These are phyloP conservation scores for Fusarium nelsonii DNA, from an alignment of 2,329 filamentous ascomycete species.

Conservation along the genomic window DNA sequence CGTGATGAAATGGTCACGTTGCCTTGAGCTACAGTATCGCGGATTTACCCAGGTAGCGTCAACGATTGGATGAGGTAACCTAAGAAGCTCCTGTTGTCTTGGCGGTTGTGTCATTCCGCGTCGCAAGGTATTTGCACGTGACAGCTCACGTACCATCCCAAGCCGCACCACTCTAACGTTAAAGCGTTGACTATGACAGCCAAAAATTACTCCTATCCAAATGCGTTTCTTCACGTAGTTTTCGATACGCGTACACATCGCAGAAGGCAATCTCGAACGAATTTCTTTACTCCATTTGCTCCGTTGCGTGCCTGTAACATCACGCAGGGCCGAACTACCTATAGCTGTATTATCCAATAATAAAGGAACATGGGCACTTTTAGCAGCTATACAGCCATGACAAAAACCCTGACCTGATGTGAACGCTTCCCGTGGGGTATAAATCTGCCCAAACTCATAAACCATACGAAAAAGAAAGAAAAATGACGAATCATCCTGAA, in stretches of 20 bases:
- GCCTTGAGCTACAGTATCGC: slow-evolving; percentile 45
- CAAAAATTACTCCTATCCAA: not conserved
- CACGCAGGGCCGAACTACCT: slow-evolving; percentile 14
- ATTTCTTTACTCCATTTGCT: not conserved
- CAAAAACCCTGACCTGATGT: slow-evolving; percentile 37
- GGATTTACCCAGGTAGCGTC: slow-evolving; percentile 33
- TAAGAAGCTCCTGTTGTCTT: slow-evolving; percentile 45
- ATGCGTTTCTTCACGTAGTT: not conserved
- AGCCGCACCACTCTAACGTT: not conserved
- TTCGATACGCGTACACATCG: not conserved
- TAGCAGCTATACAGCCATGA: slow-evolving; percentile 23
- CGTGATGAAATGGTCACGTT: slow-evolving; percentile 50
- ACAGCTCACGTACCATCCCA: slow-evolving; percentile 29
- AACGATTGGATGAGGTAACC: slow-evolving; percentile 39
- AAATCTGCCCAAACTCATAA: slow-evolving; percentile 46
- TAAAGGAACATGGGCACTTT: slow-evolving; percentile 8
- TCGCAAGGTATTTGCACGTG: slow-evolving; percentile 49
- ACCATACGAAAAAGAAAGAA: slow-evolving; percentile 28
- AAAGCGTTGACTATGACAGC: too few relatives aligned
- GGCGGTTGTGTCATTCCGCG: slow-evolving; percentile 51
- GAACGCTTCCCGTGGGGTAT: slow-evolving; percentile 51
- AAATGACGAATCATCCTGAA: slow-evolving; percentile 33
- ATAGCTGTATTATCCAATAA: slow-evolving; percentile 31
- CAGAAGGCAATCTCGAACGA: not conserved
- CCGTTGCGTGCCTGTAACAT: not conserved